Evolutionary conservation across 176 grass and related monocot genomes (phyloP), one percentile per base, ranked within the genome.

Genomic region (Raddia distichophylla): DNA sequence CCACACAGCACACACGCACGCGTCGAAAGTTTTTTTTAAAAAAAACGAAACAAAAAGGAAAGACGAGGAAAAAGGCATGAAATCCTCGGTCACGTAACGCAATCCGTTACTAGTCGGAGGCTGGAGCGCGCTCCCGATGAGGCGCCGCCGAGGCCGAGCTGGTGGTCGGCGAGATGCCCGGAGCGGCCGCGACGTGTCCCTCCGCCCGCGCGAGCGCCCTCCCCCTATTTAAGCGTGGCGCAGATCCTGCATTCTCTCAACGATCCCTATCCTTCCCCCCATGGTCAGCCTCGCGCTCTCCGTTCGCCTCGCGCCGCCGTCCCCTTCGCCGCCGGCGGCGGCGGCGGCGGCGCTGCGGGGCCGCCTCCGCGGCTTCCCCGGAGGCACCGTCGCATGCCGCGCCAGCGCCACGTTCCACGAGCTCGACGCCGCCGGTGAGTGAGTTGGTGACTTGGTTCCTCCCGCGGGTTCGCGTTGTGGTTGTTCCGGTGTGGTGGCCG

Each of bases 361-460:
- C 5, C 80, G 40, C 42, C 53, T 60, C 58, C 33, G 37, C 16
- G 63, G 7, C 59, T 3, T 32, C 13, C 49, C 10, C 43, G 14
- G 33, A 0, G n/a, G 46, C 15, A 47, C 10, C 46, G 12, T 62
- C 64, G 32, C 67, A 2, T 76, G 77, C 32, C 77, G 77, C 64
- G 81, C 75, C 61, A 54, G 77, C 47, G 67, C 87, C 13, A 69
- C 71, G 7, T 89, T 85, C 77, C 82, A 82, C 18, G 67, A 76
- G 72, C 82, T 89, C 17, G 82, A 89, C 7, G 82, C 87, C 82
- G 64, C 71, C 71, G 63, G 87, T 89, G 71, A 89, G 87, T 22
- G 2, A 5, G 12, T 40, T 34, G 63, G 87, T 89, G 71, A 89
- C 82, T 22, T 40, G 37, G 12, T 40, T 34, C 15, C 1, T 1